These are phyloP conservation scores for Penicillium cinerascens DNA, from an alignment of 495 filamentous ascomycete genomes.

Conservation along the genomic window DNA sequence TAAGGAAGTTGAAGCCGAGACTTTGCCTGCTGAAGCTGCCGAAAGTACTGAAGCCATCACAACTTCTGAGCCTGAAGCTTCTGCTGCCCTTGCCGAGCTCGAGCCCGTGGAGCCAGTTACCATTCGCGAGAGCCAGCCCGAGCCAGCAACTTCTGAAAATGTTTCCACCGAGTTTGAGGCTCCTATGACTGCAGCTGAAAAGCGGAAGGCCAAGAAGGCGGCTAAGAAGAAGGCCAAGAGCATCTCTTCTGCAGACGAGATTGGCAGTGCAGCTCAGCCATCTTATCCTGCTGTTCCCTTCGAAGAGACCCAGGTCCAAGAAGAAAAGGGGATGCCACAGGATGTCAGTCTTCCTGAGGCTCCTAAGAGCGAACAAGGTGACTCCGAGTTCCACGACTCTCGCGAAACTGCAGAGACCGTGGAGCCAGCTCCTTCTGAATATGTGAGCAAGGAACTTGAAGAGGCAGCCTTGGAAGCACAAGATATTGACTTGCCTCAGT, in stretches of 20 bases:
- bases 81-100: not conserved
- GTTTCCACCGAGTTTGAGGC: constrained; percentile 11
- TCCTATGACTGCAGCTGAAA: constrained; percentile 15
- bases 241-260: constrained; percentile 7
- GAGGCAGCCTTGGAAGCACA: not conserved
- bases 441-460: not conserved
- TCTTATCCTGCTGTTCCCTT: not conserved
- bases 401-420: constrained; percentile 2
- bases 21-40: not conserved
- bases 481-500: not conserved
- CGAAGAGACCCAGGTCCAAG: not conserved
- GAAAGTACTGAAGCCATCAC: not conserved
- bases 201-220: constrained; percentile 35
- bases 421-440: not conserved
- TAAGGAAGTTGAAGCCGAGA: constrained; percentile 3
- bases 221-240: constrained; percentile 35
- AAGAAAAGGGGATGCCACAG: constrained; percentile 1
- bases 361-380: not conserved
- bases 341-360: not conserved
- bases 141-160: constrained; percentile 3
- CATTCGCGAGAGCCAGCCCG: constrained; percentile 2
- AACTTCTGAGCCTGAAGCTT: not conserved
- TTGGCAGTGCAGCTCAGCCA: not conserved
- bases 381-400: constrained; percentile 1
- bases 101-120: not conserved